Evolutionary conservation across 306 rosid genomes (phyloP).

Genomic region (Ormosia semicastrata): DNA sequence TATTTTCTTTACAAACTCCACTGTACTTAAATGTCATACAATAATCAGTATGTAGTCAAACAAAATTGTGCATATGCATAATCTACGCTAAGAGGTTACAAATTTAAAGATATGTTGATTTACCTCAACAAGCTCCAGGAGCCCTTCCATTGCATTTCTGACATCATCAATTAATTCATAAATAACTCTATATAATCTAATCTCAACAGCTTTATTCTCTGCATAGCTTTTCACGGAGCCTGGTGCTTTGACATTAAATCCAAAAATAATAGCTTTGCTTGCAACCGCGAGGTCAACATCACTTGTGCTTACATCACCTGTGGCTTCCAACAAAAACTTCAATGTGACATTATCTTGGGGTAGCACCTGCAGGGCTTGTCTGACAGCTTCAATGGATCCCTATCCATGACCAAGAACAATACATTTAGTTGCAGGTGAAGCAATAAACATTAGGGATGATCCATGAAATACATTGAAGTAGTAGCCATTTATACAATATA

Average conservation of each 20-base stretch:
- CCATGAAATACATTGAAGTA: constrained; percentile 8
- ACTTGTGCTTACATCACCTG: constrained; percentile 85
- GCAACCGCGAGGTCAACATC: constrained; percentile 95
- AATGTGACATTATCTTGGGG: constrained; percentile 89
- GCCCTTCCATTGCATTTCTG: constrained; percentile 97
- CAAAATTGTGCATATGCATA: constrained; percentile 7
- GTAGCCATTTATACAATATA: constrained; percentile 11
- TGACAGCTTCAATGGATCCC: constrained; percentile 97
- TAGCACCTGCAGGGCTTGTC: constrained; percentile 88
- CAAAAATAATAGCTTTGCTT: constrained; percentile 84
- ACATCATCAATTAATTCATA: constrained; percentile 92
- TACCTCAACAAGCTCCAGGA: constrained; percentile 84
- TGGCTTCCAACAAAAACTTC: constrained; percentile 90
- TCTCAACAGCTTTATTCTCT: constrained; percentile 85
- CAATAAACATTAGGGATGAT: constrained; percentile 17
- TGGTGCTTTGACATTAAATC: constrained; percentile 77
- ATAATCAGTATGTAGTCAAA: background rate
- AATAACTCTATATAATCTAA: constrained; percentile 85
- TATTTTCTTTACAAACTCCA: background rate
- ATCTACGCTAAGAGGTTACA: background rate
- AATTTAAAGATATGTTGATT: constrained; percentile 26
- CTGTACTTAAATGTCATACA: background rate
- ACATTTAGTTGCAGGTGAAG: constrained; percentile 16
- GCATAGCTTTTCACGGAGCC: constrained; percentile 87
- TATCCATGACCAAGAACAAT: constrained; percentile 32